These are phyloP conservation scores for Spirogloea muscicola DNA, from an alignment of 139 green algal species.

Conservation along the genomic window DNA sequence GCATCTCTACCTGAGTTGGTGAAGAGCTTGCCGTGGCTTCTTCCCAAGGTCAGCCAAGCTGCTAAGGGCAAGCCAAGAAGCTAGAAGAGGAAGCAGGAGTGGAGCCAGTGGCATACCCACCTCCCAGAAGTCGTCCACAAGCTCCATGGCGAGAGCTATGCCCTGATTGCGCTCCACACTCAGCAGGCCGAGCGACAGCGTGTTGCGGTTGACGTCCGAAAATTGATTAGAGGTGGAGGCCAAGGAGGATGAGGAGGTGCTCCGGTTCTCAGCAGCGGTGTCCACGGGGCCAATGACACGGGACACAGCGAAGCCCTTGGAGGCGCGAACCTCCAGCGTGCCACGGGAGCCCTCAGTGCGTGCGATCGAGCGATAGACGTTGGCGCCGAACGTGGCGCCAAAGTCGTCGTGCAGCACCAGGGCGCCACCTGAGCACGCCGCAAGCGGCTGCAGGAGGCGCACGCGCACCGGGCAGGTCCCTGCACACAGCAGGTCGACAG, in stretches of 20 bases:
- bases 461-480: conserved; percentile 44
- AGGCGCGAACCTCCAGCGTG: conserved; percentile 47
- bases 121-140: conserved; percentile 31
- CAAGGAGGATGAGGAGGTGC: too few species aligned
- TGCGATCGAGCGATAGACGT: conserved; percentile 24
- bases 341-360: conserved; percentile 33
- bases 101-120: too few species aligned
- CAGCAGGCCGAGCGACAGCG: conserved; percentile 21
- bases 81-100: too few species aligned
- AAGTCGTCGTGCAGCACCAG: conserved; percentile 51
- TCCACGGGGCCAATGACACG: conserved; percentile 47
- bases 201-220: too few species aligned
- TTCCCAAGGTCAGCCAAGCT: too few species aligned
- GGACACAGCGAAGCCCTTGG: conserved; percentile 36
- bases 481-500: conserved; percentile 52
- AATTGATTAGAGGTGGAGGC: too few species aligned
- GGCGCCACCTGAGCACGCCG: conserved; percentile 42
- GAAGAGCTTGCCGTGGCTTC: too few species aligned
- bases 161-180: conserved; percentile 47
- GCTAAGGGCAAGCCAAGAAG: too few species aligned
- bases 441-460: conserved; percentile 38
- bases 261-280: too few species aligned
- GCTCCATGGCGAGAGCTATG: conserved; percentile 32
- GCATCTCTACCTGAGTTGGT: too few species aligned
- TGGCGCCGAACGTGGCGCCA: conserved; percentile 23